Percentiles rank a stretch among this genome's conserved stretches.
phyloP scores from a whole-genome alignment of 345 rosid species.

The Salix purpurea region DNA sequence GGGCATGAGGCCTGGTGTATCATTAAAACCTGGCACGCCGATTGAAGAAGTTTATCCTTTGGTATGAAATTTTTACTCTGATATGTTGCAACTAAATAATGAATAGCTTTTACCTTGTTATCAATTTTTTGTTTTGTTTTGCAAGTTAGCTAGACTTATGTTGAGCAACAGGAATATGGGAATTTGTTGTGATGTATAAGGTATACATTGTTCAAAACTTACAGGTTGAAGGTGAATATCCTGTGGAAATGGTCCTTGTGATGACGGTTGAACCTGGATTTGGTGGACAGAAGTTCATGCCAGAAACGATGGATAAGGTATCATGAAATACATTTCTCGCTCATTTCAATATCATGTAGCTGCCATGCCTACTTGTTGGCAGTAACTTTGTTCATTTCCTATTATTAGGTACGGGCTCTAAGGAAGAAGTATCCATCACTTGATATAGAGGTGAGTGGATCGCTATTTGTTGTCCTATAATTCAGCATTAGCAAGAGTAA shows the following conservation, averaged over 20 bases:
- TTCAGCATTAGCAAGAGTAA: background rate
- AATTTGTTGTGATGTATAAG: background rate
- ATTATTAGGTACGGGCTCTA: slow-evolving; percentile 49
- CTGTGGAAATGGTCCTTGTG: slow-evolving; percentile 92
- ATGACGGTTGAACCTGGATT: slow-evolving; percentile 94
- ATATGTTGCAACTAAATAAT: background rate
- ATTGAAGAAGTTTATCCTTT: slow-evolving; percentile 80
- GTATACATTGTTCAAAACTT: background rate
- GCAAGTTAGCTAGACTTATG: background rate
- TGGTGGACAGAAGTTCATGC: slow-evolving; percentile 95
- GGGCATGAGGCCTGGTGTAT: slow-evolving; percentile 90
- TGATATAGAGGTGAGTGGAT: slow-evolving; percentile 67
- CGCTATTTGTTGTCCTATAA: background rate
- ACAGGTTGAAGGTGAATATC: slow-evolving; percentile 68
- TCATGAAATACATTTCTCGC: background rate
- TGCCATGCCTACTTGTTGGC: background rate
- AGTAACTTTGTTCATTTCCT: background rate
- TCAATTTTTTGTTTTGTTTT: background rate
- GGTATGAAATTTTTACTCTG: slow-evolving; percentile 37
- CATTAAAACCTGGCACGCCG: slow-evolving; percentile 78
- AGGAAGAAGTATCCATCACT: slow-evolving; percentile 68
- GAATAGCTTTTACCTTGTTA: background rate
- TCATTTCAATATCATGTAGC: background rate
- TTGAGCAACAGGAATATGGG: background rate
- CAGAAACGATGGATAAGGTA: slow-evolving; percentile 80